Conservation (phyloP, 768 basidiomycete species). For the Lactarius deliciosus region DNA sequence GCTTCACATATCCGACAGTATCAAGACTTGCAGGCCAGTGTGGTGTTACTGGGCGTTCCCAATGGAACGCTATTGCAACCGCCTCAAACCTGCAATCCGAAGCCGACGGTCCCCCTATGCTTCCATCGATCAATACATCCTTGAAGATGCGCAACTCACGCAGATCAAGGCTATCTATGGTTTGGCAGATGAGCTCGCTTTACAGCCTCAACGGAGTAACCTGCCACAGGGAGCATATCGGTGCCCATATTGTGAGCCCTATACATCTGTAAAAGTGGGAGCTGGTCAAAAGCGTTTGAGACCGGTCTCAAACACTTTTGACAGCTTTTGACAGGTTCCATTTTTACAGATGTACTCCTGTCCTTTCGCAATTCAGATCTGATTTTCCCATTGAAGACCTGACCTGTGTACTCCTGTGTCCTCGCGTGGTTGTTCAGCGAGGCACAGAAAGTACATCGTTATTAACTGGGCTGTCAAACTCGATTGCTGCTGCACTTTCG, state of each 20-base stretch:
- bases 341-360: no score
- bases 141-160: neutral
- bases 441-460: neutral
- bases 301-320: no score
- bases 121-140: neutral
- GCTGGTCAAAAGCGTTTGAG: no score
- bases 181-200: neutral
- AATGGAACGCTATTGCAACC: slow-evolving; percentile 36
- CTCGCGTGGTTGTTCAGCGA: neutral
- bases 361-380: neutral
- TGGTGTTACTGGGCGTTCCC: slow-evolving; percentile 37
- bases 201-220: neutral
- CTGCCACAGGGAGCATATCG: no score
- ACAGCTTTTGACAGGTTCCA: no score
- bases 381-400: neutral
- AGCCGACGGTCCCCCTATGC: slow-evolving; percentile 30
- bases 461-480: neutral
- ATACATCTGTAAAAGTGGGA: no score
- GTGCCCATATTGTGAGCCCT: neutral
- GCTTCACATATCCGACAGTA: slow-evolving; percentile 36
- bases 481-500: neutral
- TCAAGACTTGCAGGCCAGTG: slow-evolving; percentile 30
- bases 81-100: slow-evolving; percentile 29
- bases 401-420: neutral
- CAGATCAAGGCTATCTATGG: no score